A percentile compares a stretch with the other conserved stretches of the same genome.
Conservation (phyloP, 1,284 basidiomycete genomes). For the Phylloporus sp. region DNA sequence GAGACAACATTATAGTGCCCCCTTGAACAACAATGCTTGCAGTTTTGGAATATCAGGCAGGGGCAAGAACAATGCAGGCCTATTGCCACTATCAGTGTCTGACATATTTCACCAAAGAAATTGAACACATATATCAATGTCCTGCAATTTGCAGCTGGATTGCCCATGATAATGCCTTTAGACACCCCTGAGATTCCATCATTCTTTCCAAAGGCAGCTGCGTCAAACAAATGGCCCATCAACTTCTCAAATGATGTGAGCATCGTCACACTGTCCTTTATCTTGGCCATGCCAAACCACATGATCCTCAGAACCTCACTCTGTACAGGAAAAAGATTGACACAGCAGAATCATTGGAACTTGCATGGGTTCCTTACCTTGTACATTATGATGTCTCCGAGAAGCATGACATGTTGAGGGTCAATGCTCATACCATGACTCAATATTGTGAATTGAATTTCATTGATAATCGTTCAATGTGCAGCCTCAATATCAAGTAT, state of each 20-base stretch:
- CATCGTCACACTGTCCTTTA: constrained; percentile 99
- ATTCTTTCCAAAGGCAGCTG: constrained; percentile 94
- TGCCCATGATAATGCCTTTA: constrained; percentile 99
- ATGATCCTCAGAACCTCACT: constrained; percentile 99
- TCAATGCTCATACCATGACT: constrained; percentile 99
- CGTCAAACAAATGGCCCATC: constrained; percentile 98
- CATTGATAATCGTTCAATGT: constrained; percentile 92
- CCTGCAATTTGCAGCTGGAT: constrained; percentile 94
- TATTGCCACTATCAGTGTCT: constrained; percentile 29
- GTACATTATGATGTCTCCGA: constrained; percentile 99
- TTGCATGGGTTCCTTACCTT: constrained; percentile 62
- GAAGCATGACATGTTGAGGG: constrained; percentile 97
- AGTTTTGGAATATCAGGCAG: constrained; percentile 57
- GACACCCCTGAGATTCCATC: constrained; percentile 97
- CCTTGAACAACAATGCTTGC: constrained; percentile 60
- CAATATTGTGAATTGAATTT: constrained; percentile 98
- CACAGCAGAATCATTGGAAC: neutral
- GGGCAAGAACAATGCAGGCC: constrained; percentile 61
- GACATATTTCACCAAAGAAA: neutral
- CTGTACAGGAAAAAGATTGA: constrained; percentile 42
- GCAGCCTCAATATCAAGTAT: constrained; percentile 99
- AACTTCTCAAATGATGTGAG: constrained; percentile 99
- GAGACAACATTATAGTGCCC: constrained; percentile 41
- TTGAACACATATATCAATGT: constrained; percentile 82
- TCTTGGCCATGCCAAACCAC: constrained; percentile 99